These are phyloP conservation scores for Radiomyces spectabilis DNA, from an alignment of 192 early-diverging fungal species.

Conservation along the genomic window DNA sequence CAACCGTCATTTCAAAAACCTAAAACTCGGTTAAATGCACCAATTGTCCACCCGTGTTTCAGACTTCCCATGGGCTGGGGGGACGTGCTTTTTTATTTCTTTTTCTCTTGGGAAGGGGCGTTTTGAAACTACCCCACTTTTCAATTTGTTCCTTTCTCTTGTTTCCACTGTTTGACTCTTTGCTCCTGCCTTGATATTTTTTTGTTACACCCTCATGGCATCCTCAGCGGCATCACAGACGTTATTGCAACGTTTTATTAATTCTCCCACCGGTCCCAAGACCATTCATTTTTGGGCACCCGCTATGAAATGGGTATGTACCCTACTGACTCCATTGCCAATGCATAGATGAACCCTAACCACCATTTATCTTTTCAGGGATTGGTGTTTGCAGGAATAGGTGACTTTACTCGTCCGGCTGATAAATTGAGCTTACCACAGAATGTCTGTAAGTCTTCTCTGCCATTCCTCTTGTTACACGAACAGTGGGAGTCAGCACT, in stretches of 20 bases:
- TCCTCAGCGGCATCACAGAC: slow-evolving; percentile 33
- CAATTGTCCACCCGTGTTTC: too few species aligned
- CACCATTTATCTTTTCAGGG: slow-evolving; percentile 55
- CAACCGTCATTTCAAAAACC: too few species aligned
- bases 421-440: slow-evolving; percentile 82
- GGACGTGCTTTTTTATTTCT: too few species aligned
- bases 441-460: slow-evolving; percentile 44
- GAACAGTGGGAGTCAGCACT: background rate
- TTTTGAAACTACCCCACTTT: too few species aligned
- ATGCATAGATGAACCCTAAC: too few species aligned
- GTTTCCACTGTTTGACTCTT: background rate
- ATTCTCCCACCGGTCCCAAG: slow-evolving; percentile 74
- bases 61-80: too few species aligned
- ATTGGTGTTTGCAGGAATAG: slow-evolving; percentile 86
- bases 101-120: too few species aligned
- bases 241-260: slow-evolving; percentile 63
- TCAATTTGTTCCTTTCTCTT: background rate
- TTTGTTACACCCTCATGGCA: slow-evolving; percentile 14
- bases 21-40: too few species aligned
- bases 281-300: slow-evolving; percentile 99
- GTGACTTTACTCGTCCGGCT: slow-evolving; percentile 81
- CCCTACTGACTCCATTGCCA: too few species aligned
- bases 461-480: background rate
- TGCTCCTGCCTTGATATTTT: background rate
- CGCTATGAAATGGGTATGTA: slow-evolving; percentile 72